Evolutionary conservation across 2,329 filamentous ascomycete genomes (phyloP), one percentile per base, ranked within the genome.

Genomic region (Trichoderma koningii): DNA sequence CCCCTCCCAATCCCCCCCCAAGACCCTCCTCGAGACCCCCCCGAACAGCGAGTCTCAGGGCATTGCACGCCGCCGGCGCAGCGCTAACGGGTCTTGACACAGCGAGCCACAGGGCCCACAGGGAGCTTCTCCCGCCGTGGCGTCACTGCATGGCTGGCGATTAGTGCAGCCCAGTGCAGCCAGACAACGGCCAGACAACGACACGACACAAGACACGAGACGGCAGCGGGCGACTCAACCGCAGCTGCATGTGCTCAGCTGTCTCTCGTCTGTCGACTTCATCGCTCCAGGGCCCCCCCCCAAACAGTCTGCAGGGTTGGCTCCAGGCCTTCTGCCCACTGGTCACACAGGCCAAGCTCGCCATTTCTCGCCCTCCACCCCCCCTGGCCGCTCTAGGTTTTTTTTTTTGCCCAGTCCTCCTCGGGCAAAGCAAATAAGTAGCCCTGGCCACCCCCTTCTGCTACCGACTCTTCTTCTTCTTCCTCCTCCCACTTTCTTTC

Each of bases 391-490:
- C 34, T 38, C 12, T 23, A 23, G 21, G 21, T 23, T 38, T 38
- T 14, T 64, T 57, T 51, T 51, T 17, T 9, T 64, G 55, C 53
- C 23, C 64, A 63, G 45, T 57, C 26, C 59, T 57, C 45, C 10
- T 38, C 34, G 7, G 34, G 34, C 55, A 55, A 52, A 68, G 69
- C 75, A 72, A 78, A 80, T 80, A 80, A 79, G 78, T 78, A 80
- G 74, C 76, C 73, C 72, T 70, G 74, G 71, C 73, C 66, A 73
- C 76, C 77, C 74, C 74, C 55, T 70, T 64, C 45, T 64, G 67
- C 68, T 64, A 66, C 68, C 66, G 66, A 70, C 69, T 70, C 72
- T 38, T 38, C 74, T 71, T 69, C 70, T 71, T 62, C 12, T 19
- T 51, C 48, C 48, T 17, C 41, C 34, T 62, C 72, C 70, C 73